phyloP scores from a whole-genome alignment of 1,139 yeast genomes.

The Debaryomyces fabryi region DNA sequence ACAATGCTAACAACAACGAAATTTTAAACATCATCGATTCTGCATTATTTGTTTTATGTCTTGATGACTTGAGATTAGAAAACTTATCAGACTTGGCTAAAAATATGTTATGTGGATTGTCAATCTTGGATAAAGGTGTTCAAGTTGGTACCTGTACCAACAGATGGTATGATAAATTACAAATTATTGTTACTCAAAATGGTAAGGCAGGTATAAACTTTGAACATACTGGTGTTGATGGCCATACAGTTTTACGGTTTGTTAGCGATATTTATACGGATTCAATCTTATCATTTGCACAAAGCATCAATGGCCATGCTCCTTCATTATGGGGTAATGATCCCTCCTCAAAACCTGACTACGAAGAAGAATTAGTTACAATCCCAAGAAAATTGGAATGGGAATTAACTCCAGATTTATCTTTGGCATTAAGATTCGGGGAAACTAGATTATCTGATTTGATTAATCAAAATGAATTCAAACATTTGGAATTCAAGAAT shows the following conservation, averaged over 20 bases:
- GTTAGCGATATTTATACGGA: slow-evolving; percentile 92
- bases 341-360: slow-evolving; percentile 10
- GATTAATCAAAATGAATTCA: slow-evolving; percentile 87
- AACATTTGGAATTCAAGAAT: slow-evolving; percentile 71
- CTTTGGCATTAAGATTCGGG: slow-evolving; percentile 83
- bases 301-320: slow-evolving; percentile 75
- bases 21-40: slow-evolving; percentile 75
- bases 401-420: slow-evolving; percentile 76
- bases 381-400: slow-evolving; percentile 89
- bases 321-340: slow-evolving; percentile 68
- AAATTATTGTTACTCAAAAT: slow-evolving; percentile 84
- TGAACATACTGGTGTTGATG: slow-evolving; percentile 95
- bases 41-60: slow-evolving; percentile 78
- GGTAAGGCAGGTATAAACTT: slow-evolving; percentile 94
- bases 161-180: slow-evolving; percentile 93
- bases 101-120: slow-evolving; percentile 85
- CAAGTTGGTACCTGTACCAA: slow-evolving; percentile 94
- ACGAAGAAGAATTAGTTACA: slow-evolving; percentile 45
- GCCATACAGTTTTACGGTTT: slow-evolving; percentile 87
- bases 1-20: slow-evolving; percentile 59
- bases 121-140: slow-evolving; percentile 77
- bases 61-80: slow-evolving; percentile 74
- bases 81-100: slow-evolving; percentile 71
- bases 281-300: slow-evolving; percentile 84
- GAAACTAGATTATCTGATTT: slow-evolving; percentile 87